Base-by-base conservation (phyloP, 257 asterid genomes). In the Jaltomata sinuosa region DNA sequence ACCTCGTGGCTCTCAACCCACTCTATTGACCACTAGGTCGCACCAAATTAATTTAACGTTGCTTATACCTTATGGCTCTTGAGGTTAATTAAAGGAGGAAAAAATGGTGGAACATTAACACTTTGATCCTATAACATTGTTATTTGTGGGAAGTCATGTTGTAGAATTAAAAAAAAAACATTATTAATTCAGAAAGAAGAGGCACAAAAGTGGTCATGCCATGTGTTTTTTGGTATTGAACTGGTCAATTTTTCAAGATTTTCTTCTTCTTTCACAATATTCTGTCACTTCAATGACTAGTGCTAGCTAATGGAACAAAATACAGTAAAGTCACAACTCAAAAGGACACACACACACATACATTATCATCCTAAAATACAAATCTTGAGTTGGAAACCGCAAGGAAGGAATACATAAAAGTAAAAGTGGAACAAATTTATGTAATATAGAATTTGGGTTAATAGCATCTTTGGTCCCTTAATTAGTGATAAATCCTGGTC, bases 351-450 rank as follows among this genome's bases (percentile, higher is more conserved):
- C 5, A 74, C 74, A 31, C 22, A 47, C 3, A 42, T n/a, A 22
- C 21, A 38, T 45, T 64, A 31, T 8, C 4, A 64, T 12, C 21
- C 11, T 12, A 74, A 76, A 25, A 45, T 47, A 76, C 12, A 47
- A 76, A 76, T 76, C 61, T 47, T 25, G 81, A 76, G 81, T 76
- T 15, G 81, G 81, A 76, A 76, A 76, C 78, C 18, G 34, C 78
- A 36, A 68, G 29, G 27, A 68, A 36, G 4, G 81, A 47, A 76
- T 15, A 16, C 22, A 74, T 42, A 74, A 45, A 25, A 7, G 7
- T 25, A 3, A 47, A 38, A 76, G 61, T 25, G 81, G 81, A 47
- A 19, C 32, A n/a, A 21, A 12, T 25, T 14, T 45, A 15, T 74
- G 27, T 3, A n/a, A 3, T 15, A 76, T 76, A 64, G 22, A 25